A percentile compares a stretch with the other conserved stretches of the same genome.
phyloP scores from a whole-genome alignment of 371 early-diverging fungal genomes.

The Phascolomyces articulosus region DNA sequence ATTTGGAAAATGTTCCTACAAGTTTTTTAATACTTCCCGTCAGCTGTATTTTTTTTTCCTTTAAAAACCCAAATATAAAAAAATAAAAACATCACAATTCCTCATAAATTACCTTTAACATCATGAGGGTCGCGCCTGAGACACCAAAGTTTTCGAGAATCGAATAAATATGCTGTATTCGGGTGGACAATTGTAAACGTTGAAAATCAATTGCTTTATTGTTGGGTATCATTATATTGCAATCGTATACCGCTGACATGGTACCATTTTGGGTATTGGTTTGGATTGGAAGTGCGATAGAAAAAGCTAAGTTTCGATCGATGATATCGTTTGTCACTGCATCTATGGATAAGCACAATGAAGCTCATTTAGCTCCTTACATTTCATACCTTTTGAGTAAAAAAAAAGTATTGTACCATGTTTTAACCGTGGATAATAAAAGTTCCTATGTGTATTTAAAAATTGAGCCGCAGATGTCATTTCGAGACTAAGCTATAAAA shows the following conservation, averaged over 20 bases:
- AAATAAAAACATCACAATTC: not conserved
- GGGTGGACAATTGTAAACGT: not conserved
- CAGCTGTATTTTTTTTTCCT: too few species aligned
- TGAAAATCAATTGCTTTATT: too few species aligned
- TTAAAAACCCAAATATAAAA: too few species aligned
- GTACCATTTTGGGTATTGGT: not conserved
- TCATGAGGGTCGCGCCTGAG: not conserved
- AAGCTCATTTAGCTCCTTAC: too few species aligned
- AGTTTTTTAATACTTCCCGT: not conserved
- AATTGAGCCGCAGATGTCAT: not conserved
- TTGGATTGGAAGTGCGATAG: not conserved
- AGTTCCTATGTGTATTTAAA: not conserved
- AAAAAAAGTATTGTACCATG: not conserved
- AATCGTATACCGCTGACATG: not conserved
- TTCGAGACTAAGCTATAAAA: not conserved
- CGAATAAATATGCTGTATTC: not conserved
- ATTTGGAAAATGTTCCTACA: not conserved
- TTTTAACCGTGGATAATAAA: not conserved
- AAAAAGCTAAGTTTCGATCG: not conserved
- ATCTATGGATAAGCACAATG: too few species aligned
- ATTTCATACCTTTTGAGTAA: too few species aligned
- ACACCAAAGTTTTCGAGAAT: not conserved
- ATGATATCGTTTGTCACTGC: not conserved
- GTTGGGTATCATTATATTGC: not conserved
- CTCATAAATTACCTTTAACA: slow-evolving; percentile 1